These are phyloP conservation scores for Cercophora newfieldiana DNA, from an alignment of 495 filamentous ascomycete species.

Conservation along the genomic window DNA sequence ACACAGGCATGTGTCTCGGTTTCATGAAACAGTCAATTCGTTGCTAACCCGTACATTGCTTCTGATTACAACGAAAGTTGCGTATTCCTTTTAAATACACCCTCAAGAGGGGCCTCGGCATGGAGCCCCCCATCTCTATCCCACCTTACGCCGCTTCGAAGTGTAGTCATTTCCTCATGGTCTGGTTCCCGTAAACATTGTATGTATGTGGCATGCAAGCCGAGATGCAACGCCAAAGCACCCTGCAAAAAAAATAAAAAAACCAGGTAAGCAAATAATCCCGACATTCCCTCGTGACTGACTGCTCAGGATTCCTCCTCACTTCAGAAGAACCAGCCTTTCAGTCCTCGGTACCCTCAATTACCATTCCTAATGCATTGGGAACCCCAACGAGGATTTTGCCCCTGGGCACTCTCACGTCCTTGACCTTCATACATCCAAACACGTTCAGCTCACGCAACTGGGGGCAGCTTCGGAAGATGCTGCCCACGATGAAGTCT, in stretches of 20 bases:
- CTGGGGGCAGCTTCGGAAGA: constrained; percentile 73
- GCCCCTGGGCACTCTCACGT: constrained; percentile 68
- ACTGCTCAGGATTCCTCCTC: not conserved
- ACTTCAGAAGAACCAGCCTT: not conserved
- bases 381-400: constrained; percentile 78
- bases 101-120: no score
- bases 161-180: no score
- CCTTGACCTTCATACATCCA: constrained; percentile 76
- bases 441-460: constrained; percentile 76
- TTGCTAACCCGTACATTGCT: not conserved
- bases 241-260: not conserved
- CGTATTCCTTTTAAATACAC: not conserved
- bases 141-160: no score
- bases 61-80: not conserved
- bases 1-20: not conserved
- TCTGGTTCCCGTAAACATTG: no score
- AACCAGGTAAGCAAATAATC: not conserved
- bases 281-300: not conserved
- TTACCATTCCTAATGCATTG: constrained; percentile 60
- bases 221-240: no score
- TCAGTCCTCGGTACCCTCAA: constrained; percentile 43
- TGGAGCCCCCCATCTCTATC: no score
- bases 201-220: no score
- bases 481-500: constrained; percentile 68
- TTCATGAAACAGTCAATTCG: not conserved